Conservation (phyloP, 2,329 filamentous ascomycete species). For the Pseudofabraea citricarpa region DNA sequence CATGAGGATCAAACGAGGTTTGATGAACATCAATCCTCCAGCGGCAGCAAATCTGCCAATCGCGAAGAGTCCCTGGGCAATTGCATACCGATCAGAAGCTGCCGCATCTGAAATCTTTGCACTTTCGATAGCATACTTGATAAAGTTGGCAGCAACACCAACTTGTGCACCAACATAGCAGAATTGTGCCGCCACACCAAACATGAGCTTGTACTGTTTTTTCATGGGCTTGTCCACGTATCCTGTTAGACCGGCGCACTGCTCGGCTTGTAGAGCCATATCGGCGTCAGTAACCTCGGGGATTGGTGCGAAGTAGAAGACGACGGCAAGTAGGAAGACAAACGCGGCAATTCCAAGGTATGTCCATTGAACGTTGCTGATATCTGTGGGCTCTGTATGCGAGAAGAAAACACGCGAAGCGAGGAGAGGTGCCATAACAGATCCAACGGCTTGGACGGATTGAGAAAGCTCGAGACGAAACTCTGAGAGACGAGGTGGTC, state of each 20-base stretch:
- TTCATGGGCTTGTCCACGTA: conserved; percentile 56
- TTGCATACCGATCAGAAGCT: conserved; percentile 64
- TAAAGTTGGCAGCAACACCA: conserved; percentile 61
- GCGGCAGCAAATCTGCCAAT: conserved; percentile 65
- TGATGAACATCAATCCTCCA: conserved; percentile 54
- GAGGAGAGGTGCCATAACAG: conserved; percentile 65
- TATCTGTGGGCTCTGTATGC: conserved; percentile 40
- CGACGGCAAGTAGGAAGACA: conserved; percentile 57
- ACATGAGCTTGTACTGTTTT: conserved; percentile 71
- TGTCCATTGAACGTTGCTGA: conserved; percentile 69
- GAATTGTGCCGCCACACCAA: conserved; percentile 71
- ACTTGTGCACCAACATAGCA: conserved; percentile 72
- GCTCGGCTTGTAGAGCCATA: conserved; percentile 36
- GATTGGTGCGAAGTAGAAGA: conserved; percentile 62
- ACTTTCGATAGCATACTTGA: conserved; percentile 62
- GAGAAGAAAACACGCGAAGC: conserved; percentile 70
- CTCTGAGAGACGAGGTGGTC: conserved; percentile 64
- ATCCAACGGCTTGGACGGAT: conserved; percentile 69
- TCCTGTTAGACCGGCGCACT: conserved; percentile 27
- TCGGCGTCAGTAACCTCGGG: conserved; percentile 69
- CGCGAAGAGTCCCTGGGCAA: conserved; percentile 68
- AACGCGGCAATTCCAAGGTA: conserved; percentile 69
- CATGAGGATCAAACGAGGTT: conserved; percentile 62
- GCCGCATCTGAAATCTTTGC: conserved; percentile 41
- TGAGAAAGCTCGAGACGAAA: conserved; percentile 71